A percentile compares a stretch with the other conserved stretches of the same genome.
phyloP scores from a whole-genome alignment of 495 filamentous ascomycete species.

The Diplogelasinospora grovesii region DNA sequence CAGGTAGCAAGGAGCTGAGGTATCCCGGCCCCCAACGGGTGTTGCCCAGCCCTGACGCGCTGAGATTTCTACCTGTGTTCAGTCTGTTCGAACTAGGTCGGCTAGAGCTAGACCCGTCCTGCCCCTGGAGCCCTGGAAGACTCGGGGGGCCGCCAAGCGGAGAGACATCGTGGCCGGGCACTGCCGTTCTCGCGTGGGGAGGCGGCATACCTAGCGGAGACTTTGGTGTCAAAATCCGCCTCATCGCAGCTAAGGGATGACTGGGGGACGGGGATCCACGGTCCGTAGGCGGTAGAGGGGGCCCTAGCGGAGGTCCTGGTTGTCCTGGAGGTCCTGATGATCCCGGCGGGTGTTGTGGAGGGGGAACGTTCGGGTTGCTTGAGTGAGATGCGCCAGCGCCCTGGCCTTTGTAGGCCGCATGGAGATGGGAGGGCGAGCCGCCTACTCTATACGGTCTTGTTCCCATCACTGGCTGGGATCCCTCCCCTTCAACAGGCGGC shows the following conservation, averaged over 20 bases:
- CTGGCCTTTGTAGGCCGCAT: slow-evolving; percentile 22
- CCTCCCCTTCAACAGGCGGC: slow-evolving; percentile 4
- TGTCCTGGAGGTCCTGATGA: too few species aligned
- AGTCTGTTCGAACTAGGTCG: slow-evolving; percentile 25
- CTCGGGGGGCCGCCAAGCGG: slow-evolving; percentile 27
- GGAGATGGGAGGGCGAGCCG: slow-evolving; percentile 27
- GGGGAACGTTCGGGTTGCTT: slow-evolving; percentile 14
- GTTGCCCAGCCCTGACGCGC: slow-evolving; percentile 22
- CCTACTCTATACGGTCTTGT: slow-evolving; percentile 18
- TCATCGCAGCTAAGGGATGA: slow-evolving; percentile 31
- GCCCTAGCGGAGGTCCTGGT: too few species aligned
- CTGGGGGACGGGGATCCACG: slow-evolving; percentile 35
- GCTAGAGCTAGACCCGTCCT: too few species aligned
- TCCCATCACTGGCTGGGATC: slow-evolving; percentile 18
- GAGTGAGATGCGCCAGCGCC: slow-evolving; percentile 20
- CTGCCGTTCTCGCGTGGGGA: too few species aligned
- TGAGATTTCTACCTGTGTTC: slow-evolving; percentile 18
- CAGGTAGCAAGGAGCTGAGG: slow-evolving; percentile 13
- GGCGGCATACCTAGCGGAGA: slow-evolving; percentile 45
- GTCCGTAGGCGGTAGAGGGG: slow-evolving; percentile 22
- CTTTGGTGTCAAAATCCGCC: slow-evolving; percentile 57
- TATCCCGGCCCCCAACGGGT: slow-evolving; percentile 24
- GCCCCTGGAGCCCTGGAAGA: slow-evolving; percentile 21
- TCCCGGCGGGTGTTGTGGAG: slow-evolving; percentile 23
- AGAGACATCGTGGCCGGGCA: slow-evolving; percentile 24